phyloP scores from a whole-genome alignment of 2,329 filamentous ascomycete genomes.

The Pyrenophora tritici-repentis region DNA sequence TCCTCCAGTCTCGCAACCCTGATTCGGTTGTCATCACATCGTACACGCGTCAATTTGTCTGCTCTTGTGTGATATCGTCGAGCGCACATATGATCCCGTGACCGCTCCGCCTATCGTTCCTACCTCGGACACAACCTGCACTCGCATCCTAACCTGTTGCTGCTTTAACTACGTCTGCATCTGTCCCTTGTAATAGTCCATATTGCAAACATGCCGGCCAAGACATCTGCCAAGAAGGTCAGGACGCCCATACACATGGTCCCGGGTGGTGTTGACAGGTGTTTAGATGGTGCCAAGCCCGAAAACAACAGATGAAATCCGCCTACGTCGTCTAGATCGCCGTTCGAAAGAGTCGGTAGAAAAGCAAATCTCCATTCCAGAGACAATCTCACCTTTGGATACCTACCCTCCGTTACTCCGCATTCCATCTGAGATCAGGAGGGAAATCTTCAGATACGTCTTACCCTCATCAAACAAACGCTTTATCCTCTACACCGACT shows the following conservation, averaged over 20 bases:
- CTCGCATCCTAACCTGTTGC: slow-evolving; percentile 1
- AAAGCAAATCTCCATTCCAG: slow-evolving; percentile 45
- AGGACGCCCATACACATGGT: slow-evolving; percentile 18
- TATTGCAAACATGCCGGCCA: slow-evolving; percentile 37
- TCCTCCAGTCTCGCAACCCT: slow-evolving; percentile 14
- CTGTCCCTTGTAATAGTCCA: slow-evolving; percentile 1
- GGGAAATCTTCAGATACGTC: slow-evolving; percentile 47
- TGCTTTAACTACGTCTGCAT: slow-evolving; percentile 1
- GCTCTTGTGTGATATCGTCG: slow-evolving; percentile 5
- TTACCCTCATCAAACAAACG: slow-evolving; percentile 48
- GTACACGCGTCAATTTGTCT: slow-evolving; percentile 1
- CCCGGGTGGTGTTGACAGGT: slow-evolving; percentile 21
- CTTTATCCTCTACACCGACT: slow-evolving; percentile 54
- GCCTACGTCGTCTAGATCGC: slow-evolving; percentile 29
- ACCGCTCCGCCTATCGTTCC: slow-evolving; percentile 10
- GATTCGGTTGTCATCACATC: slow-evolving; percentile 13
- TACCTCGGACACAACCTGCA: slow-evolving; percentile 2
- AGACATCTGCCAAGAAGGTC: slow-evolving; percentile 44
- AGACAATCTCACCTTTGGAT: slow-evolving; percentile 44
- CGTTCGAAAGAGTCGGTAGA: slow-evolving; percentile 39
- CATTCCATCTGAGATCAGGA: slow-evolving; percentile 47
- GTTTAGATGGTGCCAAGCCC: slow-evolving; percentile 37
- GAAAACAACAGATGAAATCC: slow-evolving; percentile 33
- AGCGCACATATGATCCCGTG: slow-evolving; percentile 13
- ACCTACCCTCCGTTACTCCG: slow-evolving; percentile 45